phyloP scores from a whole-genome alignment of 148 eudicot species.

The Heliamphora exappendiculata region DNA sequence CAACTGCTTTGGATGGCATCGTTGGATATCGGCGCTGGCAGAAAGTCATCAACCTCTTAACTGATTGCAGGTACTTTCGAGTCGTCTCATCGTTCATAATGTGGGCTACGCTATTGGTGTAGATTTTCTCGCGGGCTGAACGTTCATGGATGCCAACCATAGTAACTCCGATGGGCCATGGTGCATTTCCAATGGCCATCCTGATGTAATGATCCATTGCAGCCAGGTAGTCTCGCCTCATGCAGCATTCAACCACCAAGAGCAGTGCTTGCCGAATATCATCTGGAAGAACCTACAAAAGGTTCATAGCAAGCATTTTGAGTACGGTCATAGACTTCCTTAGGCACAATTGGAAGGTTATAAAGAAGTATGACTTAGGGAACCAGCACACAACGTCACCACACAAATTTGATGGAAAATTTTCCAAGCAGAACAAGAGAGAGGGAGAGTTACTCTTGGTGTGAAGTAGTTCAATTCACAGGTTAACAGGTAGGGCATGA shows the following conservation, averaged over 20 bases:
- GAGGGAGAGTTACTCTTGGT: background rate
- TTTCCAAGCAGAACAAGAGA: background rate
- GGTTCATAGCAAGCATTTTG: background rate
- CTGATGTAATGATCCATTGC: conserved; percentile 94
- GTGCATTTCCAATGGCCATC: conserved; percentile 94
- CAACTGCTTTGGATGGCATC: conserved; percentile 89
- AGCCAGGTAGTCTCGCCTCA: conserved; percentile 80
- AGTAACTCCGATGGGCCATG: conserved; percentile 99
- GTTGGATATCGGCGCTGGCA: conserved; percentile 88
- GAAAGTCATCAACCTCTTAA: conserved; percentile 86
- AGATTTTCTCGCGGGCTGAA: conserved; percentile 96
- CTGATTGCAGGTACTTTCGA: conserved; percentile 88
- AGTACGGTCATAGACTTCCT: background rate
- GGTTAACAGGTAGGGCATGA: background rate
- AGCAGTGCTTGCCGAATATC: conserved; percentile 72
- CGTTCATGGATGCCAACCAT: conserved; percentile 99
- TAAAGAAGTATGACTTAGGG: background rate
- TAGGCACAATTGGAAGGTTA: background rate
- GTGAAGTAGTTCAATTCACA: background rate
- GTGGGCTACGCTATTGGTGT: conserved; percentile 96
- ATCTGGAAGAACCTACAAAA: conserved; percentile 60
- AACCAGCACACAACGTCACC: background rate
- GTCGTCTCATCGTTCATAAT: conserved; percentile 98
- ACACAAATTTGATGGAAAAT: background rate
- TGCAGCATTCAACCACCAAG: conserved; percentile 67